Percentiles rank a stretch among this genome's conserved stretches.
These are phyloP conservation scores for Allantophomopsis lycopodina DNA, from an alignment of 2,329 filamentous ascomycete species.

Conservation along the genomic window DNA sequence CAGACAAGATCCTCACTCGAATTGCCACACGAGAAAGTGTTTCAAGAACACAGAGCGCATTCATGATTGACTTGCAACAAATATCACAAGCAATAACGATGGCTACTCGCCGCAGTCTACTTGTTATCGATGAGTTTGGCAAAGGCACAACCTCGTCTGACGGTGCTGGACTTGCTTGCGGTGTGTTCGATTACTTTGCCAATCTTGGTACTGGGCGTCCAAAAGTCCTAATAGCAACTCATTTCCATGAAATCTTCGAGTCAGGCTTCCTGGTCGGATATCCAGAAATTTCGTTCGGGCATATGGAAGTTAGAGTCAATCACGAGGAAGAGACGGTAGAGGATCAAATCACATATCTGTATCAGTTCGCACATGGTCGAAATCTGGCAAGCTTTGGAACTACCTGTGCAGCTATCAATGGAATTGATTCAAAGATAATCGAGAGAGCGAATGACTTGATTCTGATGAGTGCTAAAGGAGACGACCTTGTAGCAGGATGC, in stretches of 20 bases:
- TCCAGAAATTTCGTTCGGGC: conserved; percentile 40
- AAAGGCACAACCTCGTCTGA: conserved; percentile 47
- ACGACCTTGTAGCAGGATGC: conserved; percentile 64
- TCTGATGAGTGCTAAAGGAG: conserved; percentile 51
- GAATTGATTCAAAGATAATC: conserved; percentile 59
- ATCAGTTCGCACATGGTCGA: conserved; percentile 51
- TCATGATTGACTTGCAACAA: conserved; percentile 74
- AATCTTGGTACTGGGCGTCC: conserved; percentile 30
- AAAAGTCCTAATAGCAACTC: conserved; percentile 46
- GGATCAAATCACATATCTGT: conserved; percentile 61
- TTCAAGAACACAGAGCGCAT: conserved; percentile 44
- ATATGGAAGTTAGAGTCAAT: conserved; percentile 60
- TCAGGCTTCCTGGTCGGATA: conserved; percentile 37
- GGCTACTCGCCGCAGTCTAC: conserved; percentile 60
- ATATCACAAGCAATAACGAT: conserved; percentile 63
- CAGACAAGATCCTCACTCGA: conserved; percentile 83
- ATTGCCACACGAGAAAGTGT: conserved; percentile 61
- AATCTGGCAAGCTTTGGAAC: conserved; percentile 76
- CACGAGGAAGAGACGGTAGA: conserved; percentile 31
- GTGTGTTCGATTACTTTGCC: conserved; percentile 42
- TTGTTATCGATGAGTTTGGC: conserved; percentile 89
- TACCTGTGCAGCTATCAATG: conserved; percentile 76
- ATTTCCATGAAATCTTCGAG: conserved; percentile 63
- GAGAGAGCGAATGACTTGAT: conserved; percentile 64
- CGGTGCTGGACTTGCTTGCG: conserved; percentile 42